Base-by-base conservation (phyloP, 1,284 basidiomycete species). In the Apiotrichum brassicae region DNA sequence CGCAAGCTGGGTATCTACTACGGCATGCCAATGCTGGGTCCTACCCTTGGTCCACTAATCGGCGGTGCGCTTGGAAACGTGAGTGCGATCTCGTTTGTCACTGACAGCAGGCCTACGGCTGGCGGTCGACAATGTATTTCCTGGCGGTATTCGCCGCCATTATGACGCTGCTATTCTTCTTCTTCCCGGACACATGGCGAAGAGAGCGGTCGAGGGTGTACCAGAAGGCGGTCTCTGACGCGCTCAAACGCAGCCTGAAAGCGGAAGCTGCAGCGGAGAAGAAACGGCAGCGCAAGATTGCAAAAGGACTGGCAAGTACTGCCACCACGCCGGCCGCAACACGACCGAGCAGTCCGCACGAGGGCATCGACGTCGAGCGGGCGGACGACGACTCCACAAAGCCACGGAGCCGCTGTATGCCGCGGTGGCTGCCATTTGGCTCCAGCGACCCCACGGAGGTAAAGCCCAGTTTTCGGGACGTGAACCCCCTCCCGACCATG, bases 81-180 rank as follows among this genome's bases (percentile, higher is more conserved):
- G 13, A 13, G 40, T 42, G 2, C 19, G 22, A 20, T 4, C 4
- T 66, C 78, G 44, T 69, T 87, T 8, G 85, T 83, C 57, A 76
- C 78, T 6, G 63, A 23, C 8, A 30, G 14, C 28, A 83, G 54
- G 78, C 76, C 0, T 84, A 84, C 65, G 77, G 76, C 49, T 92
- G 89, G 88, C 79, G 85, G 24, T 80, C 82, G 6, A 81, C 82
- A 0, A 87, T 92, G 67, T 92, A 86, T 78, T 88, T 91, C 66
- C 77, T 90, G 20, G 75, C 80, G 2, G 82, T 82, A 38, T 78
- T 84, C 46, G 81, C 80, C 8, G 80, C 79, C 6, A 44, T 78
- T 35, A 80, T 79, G 55, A 75, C 81, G 43, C 42, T 80, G 40
- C 73, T 77, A 18, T 88, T 88, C 71, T 51, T 82, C 32, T 68